Evolutionary conservation across 169 alveolate genomes (phyloP).

Genomic region (Plasmodium gaboni): DNA sequence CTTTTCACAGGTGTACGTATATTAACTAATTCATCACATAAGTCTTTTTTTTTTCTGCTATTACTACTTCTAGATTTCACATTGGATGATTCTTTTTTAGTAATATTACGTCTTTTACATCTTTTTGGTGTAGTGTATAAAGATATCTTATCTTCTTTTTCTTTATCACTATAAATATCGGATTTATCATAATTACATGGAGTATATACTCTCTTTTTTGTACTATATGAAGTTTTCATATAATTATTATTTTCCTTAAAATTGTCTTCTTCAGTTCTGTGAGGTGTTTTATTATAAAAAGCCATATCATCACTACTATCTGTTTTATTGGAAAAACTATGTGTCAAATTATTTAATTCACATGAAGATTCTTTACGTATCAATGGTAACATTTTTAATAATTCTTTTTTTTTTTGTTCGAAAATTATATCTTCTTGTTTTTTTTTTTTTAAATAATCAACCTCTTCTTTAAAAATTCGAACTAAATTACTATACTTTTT

Average conservation of each 20-base stretch:
- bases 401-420: constrained; percentile 22
- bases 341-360: constrained; percentile 26
- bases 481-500: constrained; percentile 57
- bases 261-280: constrained; percentile 7
- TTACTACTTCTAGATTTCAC: background rate
- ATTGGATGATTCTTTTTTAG: background rate
- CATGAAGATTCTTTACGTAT: constrained; percentile 10
- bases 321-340: background rate
- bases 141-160: constrained; percentile 24
- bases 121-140: constrained; percentile 42
- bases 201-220: constrained; percentile 46
- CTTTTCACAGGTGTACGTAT: constrained; percentile 38
- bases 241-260: constrained; percentile 1
- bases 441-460: background rate
- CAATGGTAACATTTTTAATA: constrained; percentile 14
- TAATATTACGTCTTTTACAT: constrained; percentile 14
- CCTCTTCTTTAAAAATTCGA: background rate
- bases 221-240: constrained; percentile 29
- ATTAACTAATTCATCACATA: constrained; percentile 33
- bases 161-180: constrained; percentile 17
- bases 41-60: constrained; percentile 27
- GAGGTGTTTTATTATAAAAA: constrained; percentile 25
- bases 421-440: constrained; percentile 5
- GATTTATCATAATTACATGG: constrained; percentile 20
- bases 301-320: constrained; percentile 19